Evolutionary conservation across 2,329 filamentous ascomycete species (phyloP).

Genomic region (Fusarium oxysporum): DNA sequence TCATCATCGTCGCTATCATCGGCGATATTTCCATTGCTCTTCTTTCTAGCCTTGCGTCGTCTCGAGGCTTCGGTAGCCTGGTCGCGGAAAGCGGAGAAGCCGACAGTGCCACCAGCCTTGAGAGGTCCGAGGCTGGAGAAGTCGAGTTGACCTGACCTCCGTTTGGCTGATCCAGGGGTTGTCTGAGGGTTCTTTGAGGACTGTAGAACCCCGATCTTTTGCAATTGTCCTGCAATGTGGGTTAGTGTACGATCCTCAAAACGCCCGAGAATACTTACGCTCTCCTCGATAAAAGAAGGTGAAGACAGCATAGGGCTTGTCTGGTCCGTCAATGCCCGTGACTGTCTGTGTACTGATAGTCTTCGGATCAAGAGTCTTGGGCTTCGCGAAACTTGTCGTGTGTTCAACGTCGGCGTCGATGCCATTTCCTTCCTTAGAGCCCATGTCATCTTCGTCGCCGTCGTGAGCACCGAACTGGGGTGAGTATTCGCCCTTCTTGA

Average conservation of each 20-base stretch:
- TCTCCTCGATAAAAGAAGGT: constrained; percentile 98
- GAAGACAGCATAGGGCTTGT: constrained; percentile 96
- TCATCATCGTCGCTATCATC: constrained; percentile 82
- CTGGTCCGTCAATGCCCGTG: constrained; percentile 95
- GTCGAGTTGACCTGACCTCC: constrained; percentile 85
- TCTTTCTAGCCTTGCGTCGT: constrained; percentile 70
- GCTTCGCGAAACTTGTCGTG: constrained; percentile 97
- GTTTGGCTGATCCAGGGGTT: constrained; percentile 73
- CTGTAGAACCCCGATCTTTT: constrained; percentile 92
- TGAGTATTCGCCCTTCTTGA: constrained; percentile 97
- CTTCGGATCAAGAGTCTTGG: constrained; percentile 94
- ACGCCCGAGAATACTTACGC: constrained; percentile 69
- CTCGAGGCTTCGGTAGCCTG: constrained; percentile 65
- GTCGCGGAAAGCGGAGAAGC: constrained; percentile 90
- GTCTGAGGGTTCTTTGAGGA: constrained; percentile 73
- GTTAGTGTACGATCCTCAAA: constrained; percentile 33
- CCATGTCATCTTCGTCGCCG: constrained; percentile 79
- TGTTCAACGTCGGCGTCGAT: constrained; percentile 90
- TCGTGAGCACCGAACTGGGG: constrained; percentile 98
- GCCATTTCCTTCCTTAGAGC: constrained; percentile 63
- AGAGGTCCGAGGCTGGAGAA: constrained; percentile 87
- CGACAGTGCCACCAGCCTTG: constrained; percentile 87
- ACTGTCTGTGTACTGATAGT: constrained; percentile 99
- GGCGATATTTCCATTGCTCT: constrained; percentile 74
- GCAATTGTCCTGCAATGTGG: constrained; percentile 79